Percentiles rank a stretch among this genome's conserved stretches.
Evolutionary conservation across 208 protist species (phyloP).

Genomic region (Acanthamoeba royreba): DNA sequence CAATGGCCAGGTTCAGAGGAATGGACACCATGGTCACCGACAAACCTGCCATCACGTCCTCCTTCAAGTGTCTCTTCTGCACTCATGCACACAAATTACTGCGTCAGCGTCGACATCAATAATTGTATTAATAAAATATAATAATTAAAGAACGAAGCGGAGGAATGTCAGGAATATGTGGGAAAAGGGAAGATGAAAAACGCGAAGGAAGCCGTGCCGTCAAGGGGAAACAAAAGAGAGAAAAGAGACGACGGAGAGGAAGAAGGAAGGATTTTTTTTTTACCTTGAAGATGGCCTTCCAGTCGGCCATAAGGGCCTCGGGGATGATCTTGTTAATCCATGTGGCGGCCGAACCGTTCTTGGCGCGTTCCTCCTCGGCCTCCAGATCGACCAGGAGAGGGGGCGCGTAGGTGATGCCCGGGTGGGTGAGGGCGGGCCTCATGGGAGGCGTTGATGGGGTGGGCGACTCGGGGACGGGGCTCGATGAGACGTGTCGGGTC

Average conservation of each 20-base stretch:
- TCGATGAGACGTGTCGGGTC: neutral
- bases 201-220: neutral
- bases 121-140: neutral
- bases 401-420: too few relatives aligned
- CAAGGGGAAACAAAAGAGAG: neutral
- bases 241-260: neutral
- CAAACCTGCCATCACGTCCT: neutral
- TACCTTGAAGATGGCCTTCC: neutral
- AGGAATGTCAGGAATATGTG: neutral
- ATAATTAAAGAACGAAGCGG: neutral
- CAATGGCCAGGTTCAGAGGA: neutral
- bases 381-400: neutral
- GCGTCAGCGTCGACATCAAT: neutral
- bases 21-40: neutral
- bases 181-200: neutral
- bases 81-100: neutral
- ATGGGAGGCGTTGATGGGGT: neutral
- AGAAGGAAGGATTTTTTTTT: neutral
- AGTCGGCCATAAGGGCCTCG: neutral
- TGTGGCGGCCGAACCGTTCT: neutral
- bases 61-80: neutral
- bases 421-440: too few relatives aligned
- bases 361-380: neutral
- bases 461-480: neutral
- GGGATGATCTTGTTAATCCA: neutral